Evolutionary conservation across 345 rosid genomes (phyloP), one percentile per base, ranked within the genome.

Genomic region (Eucalyptus viminalis): DNA sequence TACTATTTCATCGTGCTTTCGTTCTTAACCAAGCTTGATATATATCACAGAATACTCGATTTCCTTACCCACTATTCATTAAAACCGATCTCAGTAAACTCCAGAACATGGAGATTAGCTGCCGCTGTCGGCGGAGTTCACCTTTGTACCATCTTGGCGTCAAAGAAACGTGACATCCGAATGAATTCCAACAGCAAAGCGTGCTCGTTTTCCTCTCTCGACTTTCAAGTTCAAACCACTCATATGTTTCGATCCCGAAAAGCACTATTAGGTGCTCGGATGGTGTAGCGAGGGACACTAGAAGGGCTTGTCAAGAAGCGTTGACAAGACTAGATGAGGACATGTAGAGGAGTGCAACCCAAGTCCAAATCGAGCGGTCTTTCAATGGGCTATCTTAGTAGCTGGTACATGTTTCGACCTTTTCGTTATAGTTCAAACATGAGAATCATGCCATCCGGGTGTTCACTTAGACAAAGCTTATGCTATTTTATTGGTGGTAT

Each of bases 371-470:
- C 24, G 5, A 53, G 5, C 0, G 0, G 2, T 53, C 2, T 53
- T 53, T 53, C 56, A 8, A 19, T 3, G 24, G 24, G 56, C 11
- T 53, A 21, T 53, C 58, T 53, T 8, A 53, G 58, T 53, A 53
- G 58, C 8, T 4, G 21, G 58, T 53, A 53, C 11, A 21, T 21
- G 24, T 53, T 2, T 53, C 5, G 11, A 53, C 58, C 24, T 53
- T 53, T 53, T 53, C 58, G 1, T 21, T 53, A 53, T 53, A 21
- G 11, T 53, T 53, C 25, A 53, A 53, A 53, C 58, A 53, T 53
- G 11, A 53, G 19, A 19, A 53, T 53, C 25, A 53, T 53, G 4
- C 8, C 11, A 53, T 53, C 11, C 0, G 0, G 0, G 2, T 53
- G 11, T 53, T 21, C 25, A 19, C 58, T 53, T 19, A 19, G 10